These are phyloP conservation scores for Antitrichia curtipendula DNA, from an alignment of 225 moss, liverwort and hornwort species.

Conservation along the genomic window DNA sequence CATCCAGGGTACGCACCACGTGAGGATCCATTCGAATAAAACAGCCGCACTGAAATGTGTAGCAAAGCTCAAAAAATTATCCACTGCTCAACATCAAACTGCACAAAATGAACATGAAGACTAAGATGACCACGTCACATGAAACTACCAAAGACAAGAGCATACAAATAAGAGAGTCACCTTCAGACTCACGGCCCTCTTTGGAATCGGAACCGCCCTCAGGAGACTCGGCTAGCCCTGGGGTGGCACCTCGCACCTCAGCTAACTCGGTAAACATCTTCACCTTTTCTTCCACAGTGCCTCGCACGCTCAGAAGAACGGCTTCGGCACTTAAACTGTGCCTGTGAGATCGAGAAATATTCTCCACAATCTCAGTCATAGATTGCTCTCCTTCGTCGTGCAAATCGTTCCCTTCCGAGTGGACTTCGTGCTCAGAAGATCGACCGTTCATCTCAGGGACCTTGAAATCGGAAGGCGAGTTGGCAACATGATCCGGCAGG, in stretches of 20 bases:
- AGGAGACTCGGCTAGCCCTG: not conserved
- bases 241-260: not conserved
- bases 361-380: constrained; percentile 6
- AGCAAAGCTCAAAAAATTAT: not conserved
- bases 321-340: constrained; percentile 25
- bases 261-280: constrained; percentile 25
- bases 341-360: constrained; percentile 15
- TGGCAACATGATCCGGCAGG: not conserved
- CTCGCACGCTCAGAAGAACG: constrained; percentile 4
- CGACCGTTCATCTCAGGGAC: not conserved
- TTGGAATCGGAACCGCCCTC: not conserved
- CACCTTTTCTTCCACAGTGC: constrained; percentile 31
- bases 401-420: not conserved
- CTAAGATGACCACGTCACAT: not conserved
- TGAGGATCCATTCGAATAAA: not conserved
- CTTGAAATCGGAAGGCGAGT: not conserved
- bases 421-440: not conserved
- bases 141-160: too few relatives aligned
- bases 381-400: not conserved
- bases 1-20: not conserved
- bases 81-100: not conserved
- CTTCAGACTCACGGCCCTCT: not conserved
- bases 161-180: not conserved
- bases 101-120: not conserved
- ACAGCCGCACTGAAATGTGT: not conserved